Evolutionary conservation across 768 basidiomycete genomes (phyloP), one percentile per base, ranked within the genome.

Genomic region (Boletus fagicola): DNA sequence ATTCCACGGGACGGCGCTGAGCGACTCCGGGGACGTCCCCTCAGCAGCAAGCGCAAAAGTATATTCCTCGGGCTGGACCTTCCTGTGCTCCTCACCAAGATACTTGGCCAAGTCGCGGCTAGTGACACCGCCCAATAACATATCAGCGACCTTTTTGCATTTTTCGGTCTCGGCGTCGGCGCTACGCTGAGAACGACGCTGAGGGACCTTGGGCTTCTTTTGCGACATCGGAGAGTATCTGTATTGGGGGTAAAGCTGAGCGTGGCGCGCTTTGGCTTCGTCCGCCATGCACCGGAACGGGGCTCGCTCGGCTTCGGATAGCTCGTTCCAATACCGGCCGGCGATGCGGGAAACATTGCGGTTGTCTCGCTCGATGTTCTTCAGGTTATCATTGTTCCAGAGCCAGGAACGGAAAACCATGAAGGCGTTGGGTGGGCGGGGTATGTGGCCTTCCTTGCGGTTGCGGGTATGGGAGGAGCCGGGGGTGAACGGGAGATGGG

Each of bases 361-460:
- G 68, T 93, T 90, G 49, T 87, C 83, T 58, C 76, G 79, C 73
- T 88, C 87, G 50, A 82, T 75, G 39, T 71, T 71, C 50, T 82
- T 82, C 31, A 78, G 68, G 38, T 78, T 74, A 3, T 77, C 73
- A 58, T 80, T 79, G 51, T 76, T 72, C 74, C 88, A 80, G 44
- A 87, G 80, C 65, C 80, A 81, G 20, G 85, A 90, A 40, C 92
- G 85, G 69, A 83, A 93, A 58, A 92, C 76, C 73, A 93, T 91
- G 78, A 93, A 95, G 11, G 91, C 87, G 66, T 94, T 95, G 54
- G 88, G 80, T 2, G 92, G 92, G 15, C 92, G 85, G 33, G 84
- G 85, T 38, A 92, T 81, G 67, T 85, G 85, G 36, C 76, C 77
- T 11, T 66, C 72, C 65, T 68, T 72, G 65, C 71, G 73, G 61